These are phyloP conservation scores for Spinellus fusiger DNA, from an alignment of 192 early-diverging fungal genomes.

Conservation along the genomic window DNA sequence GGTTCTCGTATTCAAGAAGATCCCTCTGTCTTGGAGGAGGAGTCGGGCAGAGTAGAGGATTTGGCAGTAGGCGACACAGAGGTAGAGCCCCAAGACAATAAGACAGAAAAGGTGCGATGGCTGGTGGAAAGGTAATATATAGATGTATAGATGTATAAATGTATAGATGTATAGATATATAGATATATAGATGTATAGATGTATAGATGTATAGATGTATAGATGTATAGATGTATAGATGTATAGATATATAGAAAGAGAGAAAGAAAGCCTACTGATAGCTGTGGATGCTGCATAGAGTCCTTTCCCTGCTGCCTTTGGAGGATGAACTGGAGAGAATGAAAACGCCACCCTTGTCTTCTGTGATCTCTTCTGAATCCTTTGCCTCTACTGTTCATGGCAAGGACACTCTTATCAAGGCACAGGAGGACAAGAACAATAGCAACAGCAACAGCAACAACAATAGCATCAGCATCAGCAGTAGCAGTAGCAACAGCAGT, in stretches of 20 bases:
- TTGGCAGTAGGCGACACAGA: conserved; percentile 9
- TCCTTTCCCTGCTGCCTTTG: conserved; percentile 29
- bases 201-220: too few species aligned
- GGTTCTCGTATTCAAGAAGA: conserved; percentile 12
- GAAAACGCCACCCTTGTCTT: conserved; percentile 26
- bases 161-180: too few species aligned
- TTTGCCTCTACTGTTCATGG: conserved; percentile 1
- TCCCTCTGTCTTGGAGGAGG: background rate
- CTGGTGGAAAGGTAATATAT: conserved; percentile 35
- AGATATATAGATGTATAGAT: too few species aligned
- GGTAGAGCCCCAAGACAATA: conserved; percentile 19
- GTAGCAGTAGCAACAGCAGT: conserved; percentile 4
- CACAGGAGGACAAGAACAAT: background rate
- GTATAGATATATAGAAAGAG: too few species aligned
- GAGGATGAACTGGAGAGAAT: conserved; percentile 35
- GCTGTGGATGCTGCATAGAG: too few species aligned
- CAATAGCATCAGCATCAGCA: background rate
- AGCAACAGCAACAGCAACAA: background rate
- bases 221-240: too few species aligned
- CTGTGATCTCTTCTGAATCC: conserved; percentile 13
- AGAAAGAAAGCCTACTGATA: too few species aligned
- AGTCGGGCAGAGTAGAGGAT: conserved; percentile 12
- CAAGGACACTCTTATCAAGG: background rate
- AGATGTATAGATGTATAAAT: too few species aligned
- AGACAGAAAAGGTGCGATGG: conserved; percentile 28